Evolutionary conservation across 164 flowering plant genomes (phyloP), one percentile per base, ranked within the genome.

Genomic region (Vitis cinerea): DNA sequence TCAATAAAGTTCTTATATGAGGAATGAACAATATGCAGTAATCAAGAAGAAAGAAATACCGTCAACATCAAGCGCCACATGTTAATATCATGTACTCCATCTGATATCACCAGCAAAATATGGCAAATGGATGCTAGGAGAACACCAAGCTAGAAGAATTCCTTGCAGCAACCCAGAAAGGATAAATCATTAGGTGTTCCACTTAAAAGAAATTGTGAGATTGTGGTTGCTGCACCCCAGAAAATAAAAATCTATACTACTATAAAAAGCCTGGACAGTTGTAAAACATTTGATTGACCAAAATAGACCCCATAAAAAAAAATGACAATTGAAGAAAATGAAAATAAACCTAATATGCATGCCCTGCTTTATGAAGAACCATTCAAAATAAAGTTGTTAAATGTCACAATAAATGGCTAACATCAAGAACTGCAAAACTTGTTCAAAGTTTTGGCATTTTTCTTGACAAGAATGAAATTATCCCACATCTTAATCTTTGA

Each of bases 1-100:
- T 37, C 44, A 37, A 37, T 37, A 37, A 37, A 37, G 44, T 37
- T 37, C 44, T 37, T 3, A 52, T 51, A 60, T 61, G 17, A 9
- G 8, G 8, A 71, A 4, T 55, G 57, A 13, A 70, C 7, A 54
- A 52, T 11, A 55, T 66, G 27, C 10, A 57, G 65, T 13, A 44
- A 17, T 19, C 10, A 71, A 61, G 65, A 71, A 31, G 23, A 61
- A 55, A 75, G 48, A 61, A 68, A 17, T 90, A 94, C 98, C 87
- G 92, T 90, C 64, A 72, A 78, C 90, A 94, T 85, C 72, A 92
- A 80, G 61, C 72, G 90, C 97, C 97, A 94, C 95, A 88, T 87
- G 78, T 69, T 83, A 58, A 74, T 56, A 77, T 94, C 92, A 70
- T 87, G 88, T 82, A 83, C 80, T 79, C 97, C 98, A 72, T 90